phyloP scores from a whole-genome alignment of 306 rosid genomes.

The Adenanthera pavonina region DNA sequence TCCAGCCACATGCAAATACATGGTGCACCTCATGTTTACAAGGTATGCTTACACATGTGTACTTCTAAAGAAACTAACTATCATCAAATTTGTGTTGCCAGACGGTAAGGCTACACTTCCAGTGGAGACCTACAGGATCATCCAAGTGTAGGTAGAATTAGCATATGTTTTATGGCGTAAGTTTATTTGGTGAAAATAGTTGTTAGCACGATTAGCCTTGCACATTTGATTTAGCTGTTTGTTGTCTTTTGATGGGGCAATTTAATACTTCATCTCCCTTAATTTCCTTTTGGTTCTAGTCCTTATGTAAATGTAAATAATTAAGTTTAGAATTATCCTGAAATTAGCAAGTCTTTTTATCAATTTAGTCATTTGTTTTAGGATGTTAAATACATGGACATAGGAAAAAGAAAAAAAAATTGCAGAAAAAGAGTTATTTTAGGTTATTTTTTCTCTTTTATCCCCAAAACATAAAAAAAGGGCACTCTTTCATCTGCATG shows the following conservation, averaged over 20 bases:
- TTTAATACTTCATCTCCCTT: neutral
- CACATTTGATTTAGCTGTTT: conserved; percentile 6
- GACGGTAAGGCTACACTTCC: conserved; percentile 46
- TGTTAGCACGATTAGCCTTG: conserved; percentile 18
- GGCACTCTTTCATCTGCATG: neutral
- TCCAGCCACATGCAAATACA: conserved; percentile 79
- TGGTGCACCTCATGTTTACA: conserved; percentile 83
- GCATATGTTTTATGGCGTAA: conserved; percentile 30
- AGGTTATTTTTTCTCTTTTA: neutral
- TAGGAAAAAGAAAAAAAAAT: too few species aligned
- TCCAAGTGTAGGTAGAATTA: conserved; percentile 45
- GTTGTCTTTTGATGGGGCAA: conserved; percentile 5
- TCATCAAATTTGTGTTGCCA: conserved; percentile 49
- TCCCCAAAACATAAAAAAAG: neutral
- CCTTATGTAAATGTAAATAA: neutral
- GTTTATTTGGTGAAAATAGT: conserved; percentile 25
- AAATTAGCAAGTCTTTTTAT: neutral
- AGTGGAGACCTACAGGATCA: conserved; percentile 42
- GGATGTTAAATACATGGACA: neutral
- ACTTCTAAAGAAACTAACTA: conserved; percentile 37
- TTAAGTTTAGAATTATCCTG: neutral
- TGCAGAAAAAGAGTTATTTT: neutral
- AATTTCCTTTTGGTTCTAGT: neutral
- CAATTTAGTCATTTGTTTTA: neutral
- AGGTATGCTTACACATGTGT: conserved; percentile 56